A percentile compares a stretch with the other conserved stretches of the same genome.
Conservation (phyloP, 345 rosid species). For the Bruguiera gymnorhiza region DNA sequence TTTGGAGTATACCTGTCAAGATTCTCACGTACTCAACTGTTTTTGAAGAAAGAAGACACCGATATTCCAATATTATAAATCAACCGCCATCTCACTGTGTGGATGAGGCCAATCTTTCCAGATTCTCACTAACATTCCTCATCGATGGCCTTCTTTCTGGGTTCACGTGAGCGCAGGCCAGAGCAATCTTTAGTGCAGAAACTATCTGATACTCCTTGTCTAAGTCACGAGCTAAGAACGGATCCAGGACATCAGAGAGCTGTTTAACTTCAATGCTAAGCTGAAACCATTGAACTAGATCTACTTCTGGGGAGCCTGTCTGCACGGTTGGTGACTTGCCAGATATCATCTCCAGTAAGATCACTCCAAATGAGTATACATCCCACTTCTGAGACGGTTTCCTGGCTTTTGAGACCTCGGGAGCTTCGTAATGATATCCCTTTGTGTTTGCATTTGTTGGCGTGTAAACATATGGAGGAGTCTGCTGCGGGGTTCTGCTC, state of each 20-base stretch:
- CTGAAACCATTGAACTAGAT: slow-evolving; percentile 25
- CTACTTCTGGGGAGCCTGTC: slow-evolving; percentile 19
- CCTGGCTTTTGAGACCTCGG: slow-evolving; percentile 17
- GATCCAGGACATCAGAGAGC: slow-evolving; percentile 20
- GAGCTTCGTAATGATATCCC: slow-evolving; percentile 22
- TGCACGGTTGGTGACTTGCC: slow-evolving; percentile 21
- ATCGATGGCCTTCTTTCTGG: slow-evolving; percentile 33
- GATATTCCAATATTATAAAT: neutral
- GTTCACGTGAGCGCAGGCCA: slow-evolving; percentile 21
- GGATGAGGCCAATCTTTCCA: slow-evolving; percentile 11
- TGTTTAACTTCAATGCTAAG: slow-evolving; percentile 22
- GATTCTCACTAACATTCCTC: slow-evolving; percentile 19
- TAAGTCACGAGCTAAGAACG: slow-evolving; percentile 19
- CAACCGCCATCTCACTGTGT: neutral
- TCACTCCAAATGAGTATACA: slow-evolving; percentile 30
- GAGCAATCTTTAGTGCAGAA: slow-evolving; percentile 19
- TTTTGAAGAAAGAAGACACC: too few relatives aligned
- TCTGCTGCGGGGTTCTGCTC: slow-evolving; percentile 14
- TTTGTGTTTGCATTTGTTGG: slow-evolving; percentile 12
- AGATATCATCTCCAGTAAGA: slow-evolving; percentile 23
- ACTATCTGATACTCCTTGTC: slow-evolving; percentile 17
- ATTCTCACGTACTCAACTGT: too few relatives aligned
- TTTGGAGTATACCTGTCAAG: too few relatives aligned
- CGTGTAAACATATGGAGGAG: slow-evolving; percentile 16
- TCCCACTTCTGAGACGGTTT: slow-evolving; percentile 36